Evolutionary conservation across 371 early-diverging fungal genomes (phyloP), one percentile per base, ranked within the genome.

Genomic region (Mucor indicus): DNA sequence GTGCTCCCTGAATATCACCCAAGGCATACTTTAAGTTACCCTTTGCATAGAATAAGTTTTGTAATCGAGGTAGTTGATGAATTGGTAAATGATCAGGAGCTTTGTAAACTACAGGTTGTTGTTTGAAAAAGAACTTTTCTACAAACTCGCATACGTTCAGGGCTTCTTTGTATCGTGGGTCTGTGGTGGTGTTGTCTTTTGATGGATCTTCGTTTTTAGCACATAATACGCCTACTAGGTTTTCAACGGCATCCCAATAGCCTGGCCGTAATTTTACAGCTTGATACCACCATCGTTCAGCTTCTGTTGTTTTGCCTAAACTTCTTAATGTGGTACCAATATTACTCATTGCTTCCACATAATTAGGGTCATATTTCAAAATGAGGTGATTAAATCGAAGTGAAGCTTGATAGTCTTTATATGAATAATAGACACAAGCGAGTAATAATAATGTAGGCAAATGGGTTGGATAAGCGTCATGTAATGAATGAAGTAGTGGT

Each of bases 211-310:
- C 29, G 11, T 7, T 4, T 33, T 33, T 33, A 11, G 72, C 74
- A 62, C 90, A 89, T 30, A 92, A 65, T 8, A 92, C 84, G 9
- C 91, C 90, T 17, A 93, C 83, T 30, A 95, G 70, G 50, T 93
- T 93, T 57, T 92, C 90, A 5, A 87, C 88, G 1, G 92, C 95
- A 56, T 95, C 95, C 92, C 92, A 95, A 65, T 95, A 95, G 12
- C 86, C 89, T 1, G 93, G 93, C 16, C 92, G 74, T 44, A 91
- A 72, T 54, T 80, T 67, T 33, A 95, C 88, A 2, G 95, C 95
- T 30, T 75, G 78, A 66, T 90, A 86, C 86, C 93, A 95, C 83
- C 86, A 92, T 40, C 72, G 63, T 53, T 95, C 95, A 11, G 95
- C 92, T 46, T 87, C 87, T 2, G 72, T 38, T 2, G 81, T 71